phyloP scores from a whole-genome alignment of 2,329 filamentous ascomycete genomes.

The Meredithiella fracta region DNA sequence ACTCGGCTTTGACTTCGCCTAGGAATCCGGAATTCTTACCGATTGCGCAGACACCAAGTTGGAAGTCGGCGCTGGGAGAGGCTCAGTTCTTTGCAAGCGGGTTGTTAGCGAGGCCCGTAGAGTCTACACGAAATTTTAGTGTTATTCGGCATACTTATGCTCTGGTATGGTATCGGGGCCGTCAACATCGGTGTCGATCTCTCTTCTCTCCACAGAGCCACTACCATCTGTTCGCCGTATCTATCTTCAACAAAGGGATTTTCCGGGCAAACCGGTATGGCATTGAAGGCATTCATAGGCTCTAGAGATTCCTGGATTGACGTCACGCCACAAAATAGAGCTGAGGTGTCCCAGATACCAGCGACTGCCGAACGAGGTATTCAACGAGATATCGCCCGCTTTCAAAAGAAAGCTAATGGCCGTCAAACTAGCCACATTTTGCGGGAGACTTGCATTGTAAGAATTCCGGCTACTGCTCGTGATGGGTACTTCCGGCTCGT shows the following conservation, averaged over 20 bases:
- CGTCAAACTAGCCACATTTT: slow-evolving; percentile 31
- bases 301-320: slow-evolving; percentile 46
- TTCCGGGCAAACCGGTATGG: slow-evolving; percentile 51
- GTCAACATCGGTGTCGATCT: slow-evolving; percentile 45
- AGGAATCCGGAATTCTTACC: neutral
- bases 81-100: slow-evolving; percentile 50
- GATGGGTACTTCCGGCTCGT: slow-evolving; percentile 57
- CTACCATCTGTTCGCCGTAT: slow-evolving; percentile 41
- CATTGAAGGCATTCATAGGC: slow-evolving; percentile 44
- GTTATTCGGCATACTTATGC: slow-evolving; percentile 50
- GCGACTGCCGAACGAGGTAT: slow-evolving; percentile 46
- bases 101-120: slow-evolving; percentile 43
- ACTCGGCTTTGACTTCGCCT: neutral
- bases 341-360: slow-evolving; percentile 32
- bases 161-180: slow-evolving; percentile 48
- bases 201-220: slow-evolving; percentile 42
- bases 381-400: slow-evolving; percentile 51
- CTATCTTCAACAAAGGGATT: slow-evolving; percentile 54
- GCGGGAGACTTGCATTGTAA: slow-evolving; percentile 46
- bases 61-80: slow-evolving; percentile 37
- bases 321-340: slow-evolving; percentile 42
- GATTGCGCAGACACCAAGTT: slow-evolving; percentile 16
- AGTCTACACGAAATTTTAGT: slow-evolving; percentile 48
- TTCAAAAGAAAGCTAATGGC: slow-evolving; percentile 38
- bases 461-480: slow-evolving; percentile 43